phyloP scores from a whole-genome alignment of 441 rosid genomes.

The Daphne laureola region DNA sequence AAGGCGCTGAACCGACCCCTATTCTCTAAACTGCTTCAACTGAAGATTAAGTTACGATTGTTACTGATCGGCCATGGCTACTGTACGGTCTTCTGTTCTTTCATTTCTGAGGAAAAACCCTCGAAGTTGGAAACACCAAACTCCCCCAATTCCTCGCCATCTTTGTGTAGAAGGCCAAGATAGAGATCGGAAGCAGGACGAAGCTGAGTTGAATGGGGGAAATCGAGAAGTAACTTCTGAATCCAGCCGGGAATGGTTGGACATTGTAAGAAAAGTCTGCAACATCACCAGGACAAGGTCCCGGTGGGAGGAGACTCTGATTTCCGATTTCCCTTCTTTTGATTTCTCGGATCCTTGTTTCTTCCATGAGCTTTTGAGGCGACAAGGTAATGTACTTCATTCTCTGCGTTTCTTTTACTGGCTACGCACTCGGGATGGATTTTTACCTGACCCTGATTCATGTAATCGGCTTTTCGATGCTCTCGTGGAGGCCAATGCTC shows the following conservation, averaged over 20 bases:
- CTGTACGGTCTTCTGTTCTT: constrained; percentile 15
- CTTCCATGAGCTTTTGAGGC: constrained; percentile 36
- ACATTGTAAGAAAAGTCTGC: constrained; percentile 39
- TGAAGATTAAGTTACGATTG: too few species aligned
- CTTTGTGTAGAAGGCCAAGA: constrained; percentile 27
- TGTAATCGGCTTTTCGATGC: constrained; percentile 41
- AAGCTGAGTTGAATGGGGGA: constrained; percentile 5
- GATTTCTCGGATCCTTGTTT: constrained; percentile 45
- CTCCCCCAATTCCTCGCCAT: constrained; percentile 18
- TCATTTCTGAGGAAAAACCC: constrained; percentile 18
- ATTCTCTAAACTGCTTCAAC: too few species aligned
- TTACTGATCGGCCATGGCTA: constrained; percentile 14
- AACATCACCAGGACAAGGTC: constrained; percentile 32
- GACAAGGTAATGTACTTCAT: constrained; percentile 39
- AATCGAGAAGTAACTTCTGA: constrained; percentile 4
- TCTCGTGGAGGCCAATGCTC: constrained; percentile 49
- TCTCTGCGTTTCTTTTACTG: constrained; percentile 48
- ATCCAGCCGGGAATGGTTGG: constrained; percentile 16
- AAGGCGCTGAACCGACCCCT: too few species aligned
- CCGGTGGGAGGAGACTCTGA: constrained; percentile 48
- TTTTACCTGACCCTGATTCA: constrained; percentile 35
- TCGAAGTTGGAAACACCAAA: constrained; percentile 8
- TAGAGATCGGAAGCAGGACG: constrained; percentile 14
- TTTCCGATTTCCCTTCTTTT: constrained; percentile 43
- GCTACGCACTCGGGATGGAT: constrained; percentile 28